Evolutionary conservation across 257 asterid genomes (phyloP).

Genomic region (Ehretia macrophylla): DNA sequence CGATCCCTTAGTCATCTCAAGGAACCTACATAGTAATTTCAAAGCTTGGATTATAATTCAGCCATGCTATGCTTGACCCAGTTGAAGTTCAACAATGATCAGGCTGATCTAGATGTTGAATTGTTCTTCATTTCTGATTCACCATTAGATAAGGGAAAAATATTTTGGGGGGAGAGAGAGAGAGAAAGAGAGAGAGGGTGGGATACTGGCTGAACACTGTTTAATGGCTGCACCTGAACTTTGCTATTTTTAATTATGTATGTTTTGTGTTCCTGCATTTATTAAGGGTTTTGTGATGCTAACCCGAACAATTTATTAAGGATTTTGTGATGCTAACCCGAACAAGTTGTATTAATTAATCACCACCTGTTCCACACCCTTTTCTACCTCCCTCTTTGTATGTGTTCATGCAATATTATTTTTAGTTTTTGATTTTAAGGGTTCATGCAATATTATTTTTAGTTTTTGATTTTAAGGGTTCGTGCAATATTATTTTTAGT

Average conservation of each 20-base stretch:
- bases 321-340: background rate
- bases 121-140: too few relatives aligned
- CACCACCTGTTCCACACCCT: background rate
- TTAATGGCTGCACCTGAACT: too few relatives aligned
- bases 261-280: background rate
- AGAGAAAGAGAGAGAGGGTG: background rate
- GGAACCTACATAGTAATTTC: background rate
- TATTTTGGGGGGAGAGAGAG: background rate
- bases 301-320: background rate
- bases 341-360: background rate
- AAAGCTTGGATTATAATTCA: too few relatives aligned
- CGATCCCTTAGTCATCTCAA: slow-evolving; percentile 1
- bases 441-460: background rate
- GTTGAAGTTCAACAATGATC: too few relatives aligned
- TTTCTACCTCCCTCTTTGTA: too few relatives aligned
- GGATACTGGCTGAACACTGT: background rate
- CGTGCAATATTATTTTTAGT: background rate
- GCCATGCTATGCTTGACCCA: too few relatives aligned
- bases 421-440: background rate
- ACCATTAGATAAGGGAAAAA: background rate
- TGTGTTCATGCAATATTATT: background rate
- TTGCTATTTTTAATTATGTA: background rate
- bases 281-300: background rate
- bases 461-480: background rate
- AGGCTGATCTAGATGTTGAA: too few relatives aligned